Percentiles rank a stretch among this genome's conserved stretches.
Conservation (phyloP, 2,329 filamentous ascomycete genomes). For the Cercospora sp. region DNA sequence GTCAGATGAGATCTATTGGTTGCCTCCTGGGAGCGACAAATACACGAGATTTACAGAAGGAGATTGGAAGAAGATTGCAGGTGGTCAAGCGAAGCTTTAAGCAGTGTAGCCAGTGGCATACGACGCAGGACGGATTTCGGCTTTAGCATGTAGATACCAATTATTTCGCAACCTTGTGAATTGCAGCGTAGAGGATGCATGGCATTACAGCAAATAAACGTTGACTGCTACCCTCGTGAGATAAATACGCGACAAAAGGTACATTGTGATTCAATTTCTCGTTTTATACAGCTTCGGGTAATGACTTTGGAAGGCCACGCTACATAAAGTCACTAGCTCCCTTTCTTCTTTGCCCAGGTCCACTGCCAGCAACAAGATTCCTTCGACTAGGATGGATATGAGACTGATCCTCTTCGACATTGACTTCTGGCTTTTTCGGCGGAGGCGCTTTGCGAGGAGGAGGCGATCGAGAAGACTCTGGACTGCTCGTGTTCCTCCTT, state of each 20-base stretch:
- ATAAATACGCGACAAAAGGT: background rate
- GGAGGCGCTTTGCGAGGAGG: conserved; percentile 16
- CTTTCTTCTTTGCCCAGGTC: conserved; percentile 22
- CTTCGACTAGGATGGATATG: conserved; percentile 40
- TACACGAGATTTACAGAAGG: conserved; percentile 67
- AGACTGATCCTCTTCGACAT: conserved; percentile 34
- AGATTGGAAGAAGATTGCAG: conserved; percentile 69
- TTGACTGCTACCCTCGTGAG: background rate
- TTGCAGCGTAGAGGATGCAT: background rate
- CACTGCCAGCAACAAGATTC: conserved; percentile 33
- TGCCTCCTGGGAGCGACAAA: conserved; percentile 55
- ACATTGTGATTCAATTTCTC: background rate
- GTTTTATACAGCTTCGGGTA: background rate
- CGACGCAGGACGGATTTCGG: background rate
- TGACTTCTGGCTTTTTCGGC: conserved; percentile 6
- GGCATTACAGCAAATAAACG: background rate
- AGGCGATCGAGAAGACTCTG: conserved; percentile 33
- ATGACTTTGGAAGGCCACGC: background rate
- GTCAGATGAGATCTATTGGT: conserved; percentile 62
- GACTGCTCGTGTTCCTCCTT: conserved; percentile 34
- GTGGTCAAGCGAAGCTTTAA: conserved; percentile 71
- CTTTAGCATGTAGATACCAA: background rate
- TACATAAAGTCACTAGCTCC: conserved; percentile 34
- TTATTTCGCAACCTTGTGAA: background rate
- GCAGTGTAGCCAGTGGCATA: background rate